Evolutionary conservation across 192 early-diverging fungal species (phyloP).

Genomic region (Jimgerdemannia flammicorona): DNA sequence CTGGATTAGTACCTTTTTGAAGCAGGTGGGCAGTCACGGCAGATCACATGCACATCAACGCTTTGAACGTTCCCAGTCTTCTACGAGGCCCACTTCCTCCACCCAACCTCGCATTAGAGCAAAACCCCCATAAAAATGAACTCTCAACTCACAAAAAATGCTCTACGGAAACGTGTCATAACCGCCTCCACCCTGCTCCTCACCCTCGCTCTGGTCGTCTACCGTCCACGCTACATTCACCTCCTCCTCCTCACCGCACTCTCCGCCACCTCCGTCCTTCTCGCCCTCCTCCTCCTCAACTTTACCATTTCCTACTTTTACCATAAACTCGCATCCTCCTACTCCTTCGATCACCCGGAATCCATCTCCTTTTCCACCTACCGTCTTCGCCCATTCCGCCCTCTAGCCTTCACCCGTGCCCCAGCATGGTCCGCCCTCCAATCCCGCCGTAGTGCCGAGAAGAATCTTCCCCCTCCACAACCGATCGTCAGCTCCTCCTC

Average conservation of each 20-base stretch:
- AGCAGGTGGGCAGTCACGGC: too few relatives aligned
- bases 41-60: too few relatives aligned
- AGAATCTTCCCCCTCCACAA: slow-evolving; percentile 21
- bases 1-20: too few relatives aligned
- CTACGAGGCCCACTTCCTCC: too few relatives aligned
- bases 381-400: slow-evolving; percentile 23
- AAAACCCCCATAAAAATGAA: neutral
- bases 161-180: neutral
- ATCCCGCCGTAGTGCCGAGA: slow-evolving; percentile 20
- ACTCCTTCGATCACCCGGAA: neutral
- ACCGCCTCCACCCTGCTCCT: neutral
- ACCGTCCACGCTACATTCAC: neutral
- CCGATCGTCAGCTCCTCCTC: slow-evolving; percentile 24
- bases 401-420: slow-evolving; percentile 24
- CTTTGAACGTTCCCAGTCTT: too few relatives aligned
- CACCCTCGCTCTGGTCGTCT: neutral
- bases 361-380: slow-evolving; percentile 15
- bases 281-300: slow-evolving; percentile 24
- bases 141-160: neutral
- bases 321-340: neutral
- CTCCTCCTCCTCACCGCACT: slow-evolving; percentile 18
- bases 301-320: slow-evolving; percentile 29
- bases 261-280: slow-evolving; percentile 12
- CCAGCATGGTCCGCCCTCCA: slow-evolving; percentile 23
- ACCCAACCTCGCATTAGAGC: too few relatives aligned